phyloP scores from a whole-genome alignment of 306 rosid species.

The Vigna angularis region DNA sequence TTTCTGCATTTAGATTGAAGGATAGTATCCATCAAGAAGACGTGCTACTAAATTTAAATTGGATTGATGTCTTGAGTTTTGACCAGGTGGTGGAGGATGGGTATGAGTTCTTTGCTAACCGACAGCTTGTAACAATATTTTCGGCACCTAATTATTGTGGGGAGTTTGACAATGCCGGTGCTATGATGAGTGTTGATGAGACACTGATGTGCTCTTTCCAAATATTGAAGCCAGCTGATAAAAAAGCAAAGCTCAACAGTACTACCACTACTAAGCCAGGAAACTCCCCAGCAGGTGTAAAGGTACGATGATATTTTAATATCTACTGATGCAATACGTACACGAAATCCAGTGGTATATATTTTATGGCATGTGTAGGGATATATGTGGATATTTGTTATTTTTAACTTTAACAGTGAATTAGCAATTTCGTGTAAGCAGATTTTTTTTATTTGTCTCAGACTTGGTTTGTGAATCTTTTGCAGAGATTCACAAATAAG shows the following conservation, averaged over 20 bases:
- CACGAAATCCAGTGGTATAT: conserved; percentile 27
- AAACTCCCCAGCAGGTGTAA: conserved; percentile 59
- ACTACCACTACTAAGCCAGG: conserved; percentile 69
- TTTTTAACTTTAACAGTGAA: conserved; percentile 6
- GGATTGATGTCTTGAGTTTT: conserved; percentile 17
- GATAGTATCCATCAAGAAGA: conserved; percentile 21
- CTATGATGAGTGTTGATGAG: conserved; percentile 98
- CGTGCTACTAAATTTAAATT: conserved; percentile 32
- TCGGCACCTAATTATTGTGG: conserved; percentile 99
- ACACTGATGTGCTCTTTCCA: conserved; percentile 94
- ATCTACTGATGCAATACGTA: conserved; percentile 29
- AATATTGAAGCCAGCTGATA: conserved; percentile 85
- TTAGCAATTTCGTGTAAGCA: conserved; percentile 25
- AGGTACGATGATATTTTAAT: conserved; percentile 51
- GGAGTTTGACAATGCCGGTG: conserved; percentile 94
- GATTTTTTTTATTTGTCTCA: not conserved
- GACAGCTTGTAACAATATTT: conserved; percentile 94
- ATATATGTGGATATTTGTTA: conserved; percentile 10
- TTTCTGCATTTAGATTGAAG: conserved; percentile 31
- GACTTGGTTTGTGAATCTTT: conserved; percentile 28
- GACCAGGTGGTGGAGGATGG: conserved; percentile 98
- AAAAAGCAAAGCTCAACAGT: conserved; percentile 59
- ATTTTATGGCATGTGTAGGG: conserved; percentile 11
- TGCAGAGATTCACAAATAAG: conserved; percentile 24
- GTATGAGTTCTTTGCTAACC: conserved; percentile 84